Conservation (phyloP, 2,329 filamentous ascomycete genomes). For the Chaetomium strumarium region DNA sequence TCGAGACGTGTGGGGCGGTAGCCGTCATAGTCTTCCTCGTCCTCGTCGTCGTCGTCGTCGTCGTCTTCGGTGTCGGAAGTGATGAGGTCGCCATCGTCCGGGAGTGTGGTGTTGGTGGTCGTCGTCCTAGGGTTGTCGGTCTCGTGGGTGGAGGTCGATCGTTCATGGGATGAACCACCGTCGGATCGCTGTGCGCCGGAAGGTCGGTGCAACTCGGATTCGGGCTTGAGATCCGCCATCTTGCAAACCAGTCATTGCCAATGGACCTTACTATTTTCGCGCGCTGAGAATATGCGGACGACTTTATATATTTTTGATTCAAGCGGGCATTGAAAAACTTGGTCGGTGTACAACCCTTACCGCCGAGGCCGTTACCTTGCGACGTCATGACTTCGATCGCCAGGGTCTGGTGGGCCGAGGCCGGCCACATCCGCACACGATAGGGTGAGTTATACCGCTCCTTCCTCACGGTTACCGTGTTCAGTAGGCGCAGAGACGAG, state of each 20-base stretch:
- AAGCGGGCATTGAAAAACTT: background rate
- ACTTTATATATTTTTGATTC: background rate
- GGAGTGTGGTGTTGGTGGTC: too few species aligned
- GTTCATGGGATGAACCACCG: slow-evolving; percentile 1
- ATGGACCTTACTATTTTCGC: background rate
- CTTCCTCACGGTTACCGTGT: too few species aligned
- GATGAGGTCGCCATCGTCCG: background rate
- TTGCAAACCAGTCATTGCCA: background rate
- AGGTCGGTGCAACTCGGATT: background rate
- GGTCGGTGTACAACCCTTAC: too few species aligned
- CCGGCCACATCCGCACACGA: too few species aligned
- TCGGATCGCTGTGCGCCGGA: background rate
- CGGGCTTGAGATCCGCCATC: background rate
- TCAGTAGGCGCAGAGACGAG: too few species aligned
- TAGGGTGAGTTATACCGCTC: too few species aligned
- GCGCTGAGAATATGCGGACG: background rate
- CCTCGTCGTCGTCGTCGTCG: slow-evolving; percentile 11
- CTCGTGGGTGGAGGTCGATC: background rate
- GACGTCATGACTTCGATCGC: background rate
- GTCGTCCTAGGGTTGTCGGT: background rate
- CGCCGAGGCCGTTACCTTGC: background rate
- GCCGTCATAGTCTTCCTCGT: slow-evolving; percentile 23
- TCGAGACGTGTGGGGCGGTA: slow-evolving; percentile 27
- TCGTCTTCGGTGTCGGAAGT: slow-evolving; percentile 10
- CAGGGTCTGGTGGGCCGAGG: background rate